These are phyloP conservation scores for Paraphoma chrysanthemicola DNA, from an alignment of 2,329 filamentous ascomycete genomes.

Conservation along the genomic window DNA sequence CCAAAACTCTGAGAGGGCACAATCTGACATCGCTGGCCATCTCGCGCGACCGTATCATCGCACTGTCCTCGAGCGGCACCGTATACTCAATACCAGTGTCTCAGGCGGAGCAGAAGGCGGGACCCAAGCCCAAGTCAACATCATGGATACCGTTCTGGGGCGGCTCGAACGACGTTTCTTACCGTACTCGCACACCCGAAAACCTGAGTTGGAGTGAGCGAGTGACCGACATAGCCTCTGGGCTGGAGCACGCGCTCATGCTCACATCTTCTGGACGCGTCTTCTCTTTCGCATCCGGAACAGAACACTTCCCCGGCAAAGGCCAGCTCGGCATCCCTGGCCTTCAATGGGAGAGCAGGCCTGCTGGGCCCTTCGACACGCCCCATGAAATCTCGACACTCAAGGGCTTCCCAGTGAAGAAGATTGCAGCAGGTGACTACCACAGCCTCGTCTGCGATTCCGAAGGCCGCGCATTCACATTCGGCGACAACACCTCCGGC, in stretches of 20 bases:
- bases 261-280: slow-evolving; percentile 85
- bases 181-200: slow-evolving; percentile 73
- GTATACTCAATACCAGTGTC: slow-evolving; percentile 88
- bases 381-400: slow-evolving; percentile 80
- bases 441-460: slow-evolving; percentile 83
- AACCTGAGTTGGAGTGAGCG: slow-evolving; percentile 73
- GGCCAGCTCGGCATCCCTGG: slow-evolving; percentile 90
- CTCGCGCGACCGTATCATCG: slow-evolving; percentile 83
- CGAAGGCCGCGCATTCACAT: slow-evolving; percentile 79
- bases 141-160: slow-evolving; percentile 81
- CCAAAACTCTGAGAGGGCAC: slow-evolving; percentile 79
- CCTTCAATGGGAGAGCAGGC: slow-evolving; percentile 79
- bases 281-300: slow-evolving; percentile 85
- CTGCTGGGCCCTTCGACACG: slow-evolving; percentile 78
- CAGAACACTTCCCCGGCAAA: slow-evolving; percentile 76
- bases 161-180: slow-evolving; percentile 67
- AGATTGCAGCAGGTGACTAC: slow-evolving; percentile 84
- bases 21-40: slow-evolving; percentile 78
- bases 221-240: slow-evolving; percentile 75
- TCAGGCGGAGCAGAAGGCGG: slow-evolving; percentile 71
- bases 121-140: slow-evolving; percentile 68
- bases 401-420: slow-evolving; percentile 71
- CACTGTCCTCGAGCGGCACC: slow-evolving; percentile 73
- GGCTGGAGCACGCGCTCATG: slow-evolving; percentile 84
- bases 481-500: slow-evolving; percentile 91